These are phyloP conservation scores for Apodospora peruviana DNA, from an alignment of 495 filamentous ascomycete species.

Conservation along the genomic window DNA sequence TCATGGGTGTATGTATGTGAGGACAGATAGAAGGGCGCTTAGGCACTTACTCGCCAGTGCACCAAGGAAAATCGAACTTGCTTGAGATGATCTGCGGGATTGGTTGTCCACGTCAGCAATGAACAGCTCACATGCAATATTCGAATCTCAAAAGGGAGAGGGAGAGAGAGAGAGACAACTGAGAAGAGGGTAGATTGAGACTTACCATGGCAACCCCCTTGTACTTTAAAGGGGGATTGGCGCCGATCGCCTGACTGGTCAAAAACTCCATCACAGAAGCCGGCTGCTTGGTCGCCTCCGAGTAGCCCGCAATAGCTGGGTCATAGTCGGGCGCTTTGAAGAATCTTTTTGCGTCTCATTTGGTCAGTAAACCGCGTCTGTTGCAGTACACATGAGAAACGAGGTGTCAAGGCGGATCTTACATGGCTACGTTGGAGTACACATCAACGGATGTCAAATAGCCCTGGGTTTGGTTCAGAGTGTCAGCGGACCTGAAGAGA, in stretches of 20 bases:
- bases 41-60: constrained; percentile 21
- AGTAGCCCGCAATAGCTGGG: constrained; percentile 15
- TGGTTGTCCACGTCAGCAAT: neutral
- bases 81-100: constrained; percentile 21
- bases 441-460: constrained; percentile 28
- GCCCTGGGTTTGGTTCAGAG: no score
- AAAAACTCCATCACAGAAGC: constrained; percentile 24
- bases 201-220: constrained; percentile 8
- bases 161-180: no score
- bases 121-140: neutral
- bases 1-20: neutral
- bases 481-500: no score
- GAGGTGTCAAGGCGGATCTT: neutral
- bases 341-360: constrained; percentile 16
- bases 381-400: neutral
- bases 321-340: constrained; percentile 30
- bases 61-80: constrained; percentile 30
- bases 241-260: constrained; percentile 4
- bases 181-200: neutral
- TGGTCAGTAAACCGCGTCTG: neutral
- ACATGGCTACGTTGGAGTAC: constrained; percentile 15
- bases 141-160: no score
- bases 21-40: neutral
- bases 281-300: constrained; percentile 23
- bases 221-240: constrained; percentile 6